phyloP scores from a whole-genome alignment of 768 basidiomycete species.

The Mycena floridula region DNA sequence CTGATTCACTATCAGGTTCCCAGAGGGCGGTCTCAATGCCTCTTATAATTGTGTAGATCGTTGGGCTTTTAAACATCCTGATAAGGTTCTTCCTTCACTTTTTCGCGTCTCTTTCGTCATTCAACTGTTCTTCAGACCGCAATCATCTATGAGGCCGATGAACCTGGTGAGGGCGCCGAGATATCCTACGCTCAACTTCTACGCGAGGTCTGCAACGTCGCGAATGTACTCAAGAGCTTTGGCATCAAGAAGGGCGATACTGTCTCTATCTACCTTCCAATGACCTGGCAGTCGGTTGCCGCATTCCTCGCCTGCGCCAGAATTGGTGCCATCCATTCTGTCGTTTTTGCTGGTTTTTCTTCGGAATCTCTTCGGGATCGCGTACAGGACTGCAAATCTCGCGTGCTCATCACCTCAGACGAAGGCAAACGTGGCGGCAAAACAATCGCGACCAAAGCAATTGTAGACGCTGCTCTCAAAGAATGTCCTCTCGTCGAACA shows the following conservation, averaged over 20 bases:
- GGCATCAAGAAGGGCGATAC: slow-evolving; percentile 89
- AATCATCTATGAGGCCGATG: slow-evolving; percentile 98
- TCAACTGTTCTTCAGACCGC: slow-evolving; percentile 56
- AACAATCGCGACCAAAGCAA: slow-evolving; percentile 87
- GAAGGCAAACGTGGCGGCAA: slow-evolving; percentile 95
- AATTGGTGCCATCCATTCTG: slow-evolving; percentile 94
- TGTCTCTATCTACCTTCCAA: slow-evolving; percentile 88
- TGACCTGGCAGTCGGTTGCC: slow-evolving; percentile 93
- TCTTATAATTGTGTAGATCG: slow-evolving; percentile 98
- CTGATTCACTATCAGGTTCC: too few relatives aligned
- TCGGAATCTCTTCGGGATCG: slow-evolving; percentile 93
- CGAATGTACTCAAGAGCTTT: slow-evolving; percentile 85
- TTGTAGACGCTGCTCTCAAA: slow-evolving; percentile 88
- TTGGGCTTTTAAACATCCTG: slow-evolving; percentile 86
- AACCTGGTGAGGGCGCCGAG: slow-evolving; percentile 72
- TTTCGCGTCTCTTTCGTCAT: neutral
- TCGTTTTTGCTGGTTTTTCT: slow-evolving; percentile 96
- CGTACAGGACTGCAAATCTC: slow-evolving; percentile 79
- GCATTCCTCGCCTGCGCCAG: slow-evolving; percentile 98
- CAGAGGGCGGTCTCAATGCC: slow-evolving; percentile 87
- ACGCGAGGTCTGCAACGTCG: slow-evolving; percentile 81
- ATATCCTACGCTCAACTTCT: slow-evolving; percentile 83
- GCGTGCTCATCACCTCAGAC: slow-evolving; percentile 93
- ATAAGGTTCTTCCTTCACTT: slow-evolving; percentile 45
- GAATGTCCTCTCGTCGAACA: slow-evolving; percentile 84